Base-by-base conservation (phyloP, 1,284 basidiomycete species). In the Tilletia setariae region DNA sequence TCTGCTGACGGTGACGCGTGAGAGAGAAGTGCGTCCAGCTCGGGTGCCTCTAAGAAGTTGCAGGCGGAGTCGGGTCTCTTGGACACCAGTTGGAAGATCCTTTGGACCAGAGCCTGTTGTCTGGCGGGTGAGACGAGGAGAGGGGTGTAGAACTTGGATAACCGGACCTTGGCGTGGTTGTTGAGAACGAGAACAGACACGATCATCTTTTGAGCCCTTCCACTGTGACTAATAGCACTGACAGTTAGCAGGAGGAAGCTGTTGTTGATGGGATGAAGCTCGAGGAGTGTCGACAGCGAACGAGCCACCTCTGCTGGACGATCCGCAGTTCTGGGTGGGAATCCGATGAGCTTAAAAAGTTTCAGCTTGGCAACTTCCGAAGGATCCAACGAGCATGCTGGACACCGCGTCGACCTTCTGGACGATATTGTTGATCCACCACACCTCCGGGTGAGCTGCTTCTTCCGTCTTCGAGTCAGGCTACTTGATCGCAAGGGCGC, bases 91-190 rank as follows among this genome's bases (percentile, higher is more conserved):
- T 74, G 72, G 66, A 74, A 82, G 66, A 81, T 82, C 43, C 73
- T 72, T 32, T 74, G 74, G 67, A 82, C 77, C 19, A 81, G 70
- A 1, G 76, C 74, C 65, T 82, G 80, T 40, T 82, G 79, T 3
- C 73, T 68, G 1, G 78, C 75, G 1, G 75, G 71, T 4, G 80
- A 69, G 4, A 81, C 70, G 46, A 74, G 25, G 56, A 61, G 30
- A 1, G 43, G 76, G 2, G 81, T 77, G 85, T 96, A 99, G 87
- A 97, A 98, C 84, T 97, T 98, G 75, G 92, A 91, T 68, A 99
- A 85, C 62, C 96, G 90, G 13, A 96, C 89, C 72, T 95, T 90
- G 88, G 88, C 63, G 89, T 93, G 84, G 91, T 94, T 86, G 91
- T 92, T 93, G 67, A 86, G 90, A 77, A 91, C 91, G 74, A 91